These are phyloP conservation scores for Parascedosporium putredinis DNA, from an alignment of 2,329 filamentous ascomycete genomes.

Conservation along the genomic window DNA sequence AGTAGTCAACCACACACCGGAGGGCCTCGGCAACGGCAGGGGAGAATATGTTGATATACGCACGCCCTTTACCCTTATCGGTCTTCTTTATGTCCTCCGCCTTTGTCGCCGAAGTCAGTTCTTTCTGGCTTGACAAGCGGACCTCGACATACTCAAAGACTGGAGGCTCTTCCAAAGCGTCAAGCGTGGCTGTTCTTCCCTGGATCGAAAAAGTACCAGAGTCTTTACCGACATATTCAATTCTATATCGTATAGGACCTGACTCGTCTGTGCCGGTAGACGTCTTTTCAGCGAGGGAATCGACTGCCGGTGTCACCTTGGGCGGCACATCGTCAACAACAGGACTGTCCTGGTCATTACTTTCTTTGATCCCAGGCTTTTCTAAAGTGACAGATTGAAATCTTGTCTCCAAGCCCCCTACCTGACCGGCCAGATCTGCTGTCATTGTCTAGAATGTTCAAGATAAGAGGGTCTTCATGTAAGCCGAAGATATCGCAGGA, in stretches of 20 bases:
- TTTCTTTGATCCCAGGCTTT: too few species aligned
- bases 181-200: background rate
- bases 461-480: too few species aligned
- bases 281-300: background rate
- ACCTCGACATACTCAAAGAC: slow-evolving; percentile 12
- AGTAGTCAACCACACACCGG: slow-evolving; percentile 13
- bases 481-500: too few species aligned
- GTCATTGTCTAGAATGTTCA: too few species aligned
- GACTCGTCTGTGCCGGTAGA: background rate
- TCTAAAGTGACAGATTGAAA: too few species aligned
- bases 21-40: slow-evolving; percentile 12
- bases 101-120: background rate
- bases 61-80: slow-evolving; percentile 9
- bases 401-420: too few species aligned
- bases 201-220: slow-evolving; percentile 3
- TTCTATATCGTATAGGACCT: slow-evolving; percentile 5
- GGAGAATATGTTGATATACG: slow-evolving; percentile 10
- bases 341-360: too few species aligned
- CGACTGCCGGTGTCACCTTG: background rate
- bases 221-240: slow-evolving; percentile 8
- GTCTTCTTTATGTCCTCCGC: slow-evolving; percentile 2
- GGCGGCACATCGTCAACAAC: background rate
- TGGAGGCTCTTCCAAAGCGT: slow-evolving; percentile 2
- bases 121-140: slow-evolving; percentile 6
- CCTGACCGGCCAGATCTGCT: too few species aligned